Evolutionary conservation across 345 rosid species (phyloP), one percentile per base, ranked within the genome.

Genomic region (Excoecaria cochinchinensis): DNA sequence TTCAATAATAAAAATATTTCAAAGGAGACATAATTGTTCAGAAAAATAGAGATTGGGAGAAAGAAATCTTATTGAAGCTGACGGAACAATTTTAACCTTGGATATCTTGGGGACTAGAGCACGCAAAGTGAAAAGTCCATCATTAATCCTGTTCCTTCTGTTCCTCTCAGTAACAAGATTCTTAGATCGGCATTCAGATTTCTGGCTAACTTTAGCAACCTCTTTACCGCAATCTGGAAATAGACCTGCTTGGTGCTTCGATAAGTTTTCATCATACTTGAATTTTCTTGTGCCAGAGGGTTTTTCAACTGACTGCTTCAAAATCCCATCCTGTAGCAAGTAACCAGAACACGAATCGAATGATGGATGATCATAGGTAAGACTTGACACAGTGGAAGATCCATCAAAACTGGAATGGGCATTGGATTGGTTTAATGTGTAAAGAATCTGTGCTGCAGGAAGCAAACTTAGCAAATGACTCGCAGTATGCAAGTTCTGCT

Each of bases 101-200:
- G 98, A 78, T 78, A 93, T 87, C 51, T 88, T 91, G 52, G 97
- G 99, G 69, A 90, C 98, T 16, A 87, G 65, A 36, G 92, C 76
- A 12, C 97, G 89, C 59, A 95, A 77, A 67, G 92, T 72, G 67
- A 66, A 79, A 38, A 95, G 81, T 6, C 86, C 84, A 17, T 87
- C 86, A 38, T 84, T 89, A 11, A 95, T 85, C 80, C 81, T 85
- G 56, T 67, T 77, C 84, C 98, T 90, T 76, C 99, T 86, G 14
- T 85, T 93, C 78, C 98, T 89, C 82, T 95, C 98, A 0, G 91
- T 80, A 53, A 85, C 58, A 82, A 93, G 92, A 86, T 95, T 91
- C 90, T 91, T 93, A 0, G 98, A 87, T 19, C 80, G 80, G 75
- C 50, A 81, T 40, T 68, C 88, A 15, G 61, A 59, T 57, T 62